Conservation (phyloP, 1,284 basidiomycete genomes). For the Naganishia sp. region DNA sequence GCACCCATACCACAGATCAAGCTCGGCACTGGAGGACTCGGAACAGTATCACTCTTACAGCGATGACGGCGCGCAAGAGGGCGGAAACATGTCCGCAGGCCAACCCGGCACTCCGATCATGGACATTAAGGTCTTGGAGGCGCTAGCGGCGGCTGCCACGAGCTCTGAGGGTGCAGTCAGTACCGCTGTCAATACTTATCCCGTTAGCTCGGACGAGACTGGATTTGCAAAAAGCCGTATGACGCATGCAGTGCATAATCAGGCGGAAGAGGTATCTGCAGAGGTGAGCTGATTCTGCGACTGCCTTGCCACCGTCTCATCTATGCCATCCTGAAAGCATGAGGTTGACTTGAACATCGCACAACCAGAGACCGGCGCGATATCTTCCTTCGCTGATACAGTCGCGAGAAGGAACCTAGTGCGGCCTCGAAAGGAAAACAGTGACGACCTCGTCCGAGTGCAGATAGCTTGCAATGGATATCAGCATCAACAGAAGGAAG, state of each 20-base stretch:
- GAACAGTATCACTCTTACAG: not conserved
- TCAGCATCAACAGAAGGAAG: not conserved
- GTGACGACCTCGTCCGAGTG: not conserved
- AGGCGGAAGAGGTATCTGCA: not conserved
- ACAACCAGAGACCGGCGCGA: not conserved
- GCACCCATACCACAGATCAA: not conserved
- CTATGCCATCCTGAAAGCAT: not conserved
- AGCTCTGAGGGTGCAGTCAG: not conserved
- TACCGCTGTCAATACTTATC: not conserved
- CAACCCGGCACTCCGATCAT: not conserved
- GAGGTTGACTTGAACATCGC: not conserved
- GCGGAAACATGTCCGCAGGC: not conserved
- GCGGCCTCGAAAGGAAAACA: not conserved
- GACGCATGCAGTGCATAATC: not conserved
- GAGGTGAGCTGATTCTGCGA: not conserved
- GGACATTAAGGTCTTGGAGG: conserved; percentile 14
- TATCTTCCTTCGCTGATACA: not conserved
- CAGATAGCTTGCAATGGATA: not conserved
- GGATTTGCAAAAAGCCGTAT: not conserved
- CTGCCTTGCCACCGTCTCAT: not conserved
- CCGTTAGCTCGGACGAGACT: too few relatives aligned
- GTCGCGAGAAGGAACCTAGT: not conserved
- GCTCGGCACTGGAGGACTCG: not conserved
- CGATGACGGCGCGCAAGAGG: not conserved
- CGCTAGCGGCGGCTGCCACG: conserved; percentile 5